A percentile compares a stretch with the other conserved stretches of the same genome.
These are phyloP conservation scores for Escallonia herrerae DNA, from an alignment of 129 eudicot species.

Conservation along the genomic window DNA sequence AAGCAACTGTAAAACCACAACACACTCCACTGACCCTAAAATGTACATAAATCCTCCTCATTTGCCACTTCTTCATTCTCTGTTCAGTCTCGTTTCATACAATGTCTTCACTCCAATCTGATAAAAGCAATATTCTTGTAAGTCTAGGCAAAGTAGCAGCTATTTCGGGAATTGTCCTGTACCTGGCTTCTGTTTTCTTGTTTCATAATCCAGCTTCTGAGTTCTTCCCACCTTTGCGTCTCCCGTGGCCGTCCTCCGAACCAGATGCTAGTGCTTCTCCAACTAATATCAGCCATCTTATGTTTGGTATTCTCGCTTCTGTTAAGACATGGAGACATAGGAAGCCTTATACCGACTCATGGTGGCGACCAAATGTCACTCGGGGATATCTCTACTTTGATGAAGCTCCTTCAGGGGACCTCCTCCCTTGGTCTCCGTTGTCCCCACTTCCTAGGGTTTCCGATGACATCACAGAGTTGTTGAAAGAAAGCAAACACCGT, in stretches of 20 bases:
- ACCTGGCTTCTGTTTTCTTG: constrained; percentile 3
- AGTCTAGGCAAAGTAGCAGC: constrained; percentile 14
- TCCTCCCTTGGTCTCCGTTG: constrained; percentile 35
- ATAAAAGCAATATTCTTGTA: not conserved
- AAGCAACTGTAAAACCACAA: no score
- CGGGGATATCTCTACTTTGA: constrained; percentile 40
- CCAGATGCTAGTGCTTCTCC: constrained; percentile 4
- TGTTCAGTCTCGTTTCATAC: no score
- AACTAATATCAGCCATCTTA: constrained; percentile 39
- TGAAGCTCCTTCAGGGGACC: constrained; percentile 17
- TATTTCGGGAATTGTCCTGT: not conserved
- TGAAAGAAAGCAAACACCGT: constrained; percentile 22
- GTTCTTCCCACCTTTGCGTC: constrained; percentile 4
- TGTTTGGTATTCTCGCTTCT: constrained; percentile 47
- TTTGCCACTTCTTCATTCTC: no score
- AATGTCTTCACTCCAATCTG: no score
- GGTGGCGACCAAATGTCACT: constrained; percentile 45
- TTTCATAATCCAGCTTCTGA: constrained; percentile 2
- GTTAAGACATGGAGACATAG: constrained; percentile 24
- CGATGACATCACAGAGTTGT: constrained; percentile 23
- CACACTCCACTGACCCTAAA: no score
- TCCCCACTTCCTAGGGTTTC: constrained; percentile 40
- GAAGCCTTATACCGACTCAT: constrained; percentile 35
- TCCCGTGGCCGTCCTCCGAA: not conserved
- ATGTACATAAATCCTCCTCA: no score